A percentile compares a stretch with the other conserved stretches of the same genome.
phyloP scores from a whole-genome alignment of 305 asterid genomes.

The Withania somnifera region DNA sequence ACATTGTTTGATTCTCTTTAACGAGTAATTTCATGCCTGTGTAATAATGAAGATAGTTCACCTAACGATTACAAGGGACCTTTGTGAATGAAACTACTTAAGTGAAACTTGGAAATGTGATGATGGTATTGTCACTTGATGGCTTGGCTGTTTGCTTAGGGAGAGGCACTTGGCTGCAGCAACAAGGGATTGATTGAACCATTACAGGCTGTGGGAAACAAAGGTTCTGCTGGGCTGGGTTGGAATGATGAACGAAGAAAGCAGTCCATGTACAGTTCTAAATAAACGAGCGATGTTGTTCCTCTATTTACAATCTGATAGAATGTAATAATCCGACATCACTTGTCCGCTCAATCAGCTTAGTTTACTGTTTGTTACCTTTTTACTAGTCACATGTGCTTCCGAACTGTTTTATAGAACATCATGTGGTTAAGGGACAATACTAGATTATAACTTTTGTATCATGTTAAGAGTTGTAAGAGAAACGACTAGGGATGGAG shows the following conservation, averaged over 20 bases:
- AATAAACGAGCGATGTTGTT: background rate
- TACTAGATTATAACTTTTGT: background rate
- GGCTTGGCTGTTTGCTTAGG: slow-evolving; percentile 30
- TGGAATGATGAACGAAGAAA: slow-evolving; percentile 53
- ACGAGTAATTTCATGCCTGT: background rate
- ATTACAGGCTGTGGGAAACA: slow-evolving; percentile 63
- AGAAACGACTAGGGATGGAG: background rate
- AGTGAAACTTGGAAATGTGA: background rate
- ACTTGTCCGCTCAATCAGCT: background rate
- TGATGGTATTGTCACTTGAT: background rate
- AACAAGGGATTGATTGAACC: slow-evolving; percentile 71
- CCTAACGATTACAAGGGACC: background rate
- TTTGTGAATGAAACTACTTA: background rate
- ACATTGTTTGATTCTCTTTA: background rate
- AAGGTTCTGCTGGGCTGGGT: slow-evolving; percentile 87
- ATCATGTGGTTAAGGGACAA: background rate
- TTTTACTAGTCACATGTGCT: background rate
- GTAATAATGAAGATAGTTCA: background rate
- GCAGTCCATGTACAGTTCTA: background rate
- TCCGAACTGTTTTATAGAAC: background rate
- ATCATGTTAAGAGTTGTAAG: background rate
- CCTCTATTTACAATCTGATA: background rate
- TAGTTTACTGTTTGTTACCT: background rate
- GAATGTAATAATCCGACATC: background rate
- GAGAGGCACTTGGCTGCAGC: slow-evolving; percentile 65